Percentiles rank a stretch among this genome's conserved stretches.
Evolutionary conservation across 305 asterid genomes (phyloP).

Genomic region (Solanum aculeatissimum): DNA sequence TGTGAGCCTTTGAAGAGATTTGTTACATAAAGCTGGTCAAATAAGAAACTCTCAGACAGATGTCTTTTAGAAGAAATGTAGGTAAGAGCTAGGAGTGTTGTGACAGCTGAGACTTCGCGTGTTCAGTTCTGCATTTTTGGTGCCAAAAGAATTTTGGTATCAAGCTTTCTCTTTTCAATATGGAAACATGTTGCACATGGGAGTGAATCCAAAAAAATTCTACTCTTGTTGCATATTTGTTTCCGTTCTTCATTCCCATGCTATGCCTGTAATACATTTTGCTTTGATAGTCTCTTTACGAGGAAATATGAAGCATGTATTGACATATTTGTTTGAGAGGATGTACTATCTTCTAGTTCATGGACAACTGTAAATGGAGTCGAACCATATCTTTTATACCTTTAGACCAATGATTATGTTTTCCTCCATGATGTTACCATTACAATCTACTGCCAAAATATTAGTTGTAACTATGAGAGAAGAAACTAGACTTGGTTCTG

Average conservation of each 20-base stretch:
- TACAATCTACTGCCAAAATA: background rate
- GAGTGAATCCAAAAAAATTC: background rate
- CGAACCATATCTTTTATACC: background rate
- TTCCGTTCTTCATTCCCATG: background rate
- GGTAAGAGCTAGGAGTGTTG: background rate
- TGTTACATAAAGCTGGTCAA: background rate
- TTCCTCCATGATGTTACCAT: background rate
- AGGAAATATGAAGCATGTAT: background rate
- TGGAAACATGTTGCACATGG: background rate
- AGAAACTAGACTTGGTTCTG: background rate
- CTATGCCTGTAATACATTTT: background rate
- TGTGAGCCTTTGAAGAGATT: background rate
- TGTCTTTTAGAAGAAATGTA: background rate
- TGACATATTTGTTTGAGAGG: background rate
- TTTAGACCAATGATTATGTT: background rate
- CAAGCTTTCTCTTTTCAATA: background rate
- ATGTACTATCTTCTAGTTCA: background rate
- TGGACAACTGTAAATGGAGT: background rate
- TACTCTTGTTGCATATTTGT: background rate
- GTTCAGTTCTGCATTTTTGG: background rate
- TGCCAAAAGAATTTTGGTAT: background rate
- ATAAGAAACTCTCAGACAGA: background rate
- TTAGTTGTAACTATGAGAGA: background rate
- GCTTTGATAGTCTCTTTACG: background rate
- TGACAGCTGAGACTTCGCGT: background rate